Evolutionary conservation across 177 flowering plant genomes (phyloP).

Genomic region (Vitis hybrid): DNA sequence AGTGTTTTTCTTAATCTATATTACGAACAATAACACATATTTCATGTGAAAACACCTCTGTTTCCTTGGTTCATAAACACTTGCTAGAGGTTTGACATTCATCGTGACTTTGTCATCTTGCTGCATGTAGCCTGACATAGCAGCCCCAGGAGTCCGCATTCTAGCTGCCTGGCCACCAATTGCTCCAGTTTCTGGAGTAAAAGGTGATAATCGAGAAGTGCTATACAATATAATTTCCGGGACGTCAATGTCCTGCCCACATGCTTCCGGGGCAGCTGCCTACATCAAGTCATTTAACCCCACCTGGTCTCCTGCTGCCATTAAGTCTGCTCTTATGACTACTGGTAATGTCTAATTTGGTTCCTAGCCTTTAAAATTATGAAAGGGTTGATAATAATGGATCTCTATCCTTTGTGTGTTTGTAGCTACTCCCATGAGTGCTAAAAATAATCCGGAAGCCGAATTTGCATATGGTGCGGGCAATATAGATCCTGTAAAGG

Average conservation of each 20-base stretch:
- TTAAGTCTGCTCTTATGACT: slow-evolving; percentile 4
- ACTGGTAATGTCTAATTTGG: slow-evolving; percentile 37
- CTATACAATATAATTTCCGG: slow-evolving; percentile 22
- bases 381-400: background rate
- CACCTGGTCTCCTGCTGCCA: too few species aligned
- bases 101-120: too few species aligned
- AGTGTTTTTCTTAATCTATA: too few species aligned
- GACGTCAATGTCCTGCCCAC: slow-evolving; percentile 31
- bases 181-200: background rate
- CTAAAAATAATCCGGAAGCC: slow-evolving; percentile 8
- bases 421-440: slow-evolving; percentile 23
- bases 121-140: slow-evolving; percentile 20
- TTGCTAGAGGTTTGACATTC: too few species aligned
- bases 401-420: background rate
- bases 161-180: background rate
- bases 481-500: slow-evolving; percentile 32
- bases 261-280: slow-evolving; percentile 44
- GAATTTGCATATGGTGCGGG: slow-evolving; percentile 47
- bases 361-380: slow-evolving; percentile 28
- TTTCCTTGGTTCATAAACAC: too few species aligned
- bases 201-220: background rate
- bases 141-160: slow-evolving; percentile 13
- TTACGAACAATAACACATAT: too few species aligned
- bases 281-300: slow-evolving; percentile 20
- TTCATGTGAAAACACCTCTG: too few species aligned